phyloP scores from a whole-genome alignment of 768 basidiomycete genomes.

The Dioszegia crocea region DNA sequence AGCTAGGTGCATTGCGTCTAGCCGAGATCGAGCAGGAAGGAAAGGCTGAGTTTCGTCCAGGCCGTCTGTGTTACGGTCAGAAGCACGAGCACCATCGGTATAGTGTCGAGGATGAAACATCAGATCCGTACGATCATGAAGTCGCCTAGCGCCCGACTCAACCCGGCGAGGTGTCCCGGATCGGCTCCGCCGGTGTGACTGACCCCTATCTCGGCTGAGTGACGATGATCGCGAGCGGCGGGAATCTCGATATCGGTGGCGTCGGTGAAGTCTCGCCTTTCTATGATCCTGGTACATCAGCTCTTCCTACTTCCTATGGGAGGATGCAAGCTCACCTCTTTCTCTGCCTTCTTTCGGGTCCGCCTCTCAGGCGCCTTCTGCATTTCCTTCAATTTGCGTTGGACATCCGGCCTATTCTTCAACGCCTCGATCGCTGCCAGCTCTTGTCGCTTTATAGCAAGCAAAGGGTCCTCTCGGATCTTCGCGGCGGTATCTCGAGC shows the following conservation, averaged over 20 bases:
- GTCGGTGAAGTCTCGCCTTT: slow-evolving; percentile 26
- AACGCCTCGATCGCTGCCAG: slow-evolving; percentile 85
- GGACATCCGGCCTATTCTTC: slow-evolving; percentile 44
- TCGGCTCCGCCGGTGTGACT: slow-evolving; percentile 2
- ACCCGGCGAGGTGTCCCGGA: no score
- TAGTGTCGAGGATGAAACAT: slow-evolving; percentile 39
- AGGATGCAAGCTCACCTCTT: slow-evolving; percentile 53
- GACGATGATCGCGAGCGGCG: slow-evolving; percentile 30
- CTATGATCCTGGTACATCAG: slow-evolving; percentile 24
- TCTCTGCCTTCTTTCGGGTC: slow-evolving; percentile 59
- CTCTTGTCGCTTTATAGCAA: slow-evolving; percentile 98
- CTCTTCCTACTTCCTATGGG: no score
- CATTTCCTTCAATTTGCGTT: slow-evolving; percentile 44
- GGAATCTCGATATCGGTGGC: slow-evolving; percentile 26
- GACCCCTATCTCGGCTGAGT: slow-evolving; percentile 9
- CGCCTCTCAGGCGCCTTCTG: slow-evolving; percentile 52
- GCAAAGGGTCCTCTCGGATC: slow-evolving; percentile 89
- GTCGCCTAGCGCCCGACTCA: slow-evolving; percentile 26
- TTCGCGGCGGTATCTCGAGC: slow-evolving; percentile 83
- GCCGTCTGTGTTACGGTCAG: slow-evolving; percentile 10
- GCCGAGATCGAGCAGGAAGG: slow-evolving; percentile 40
- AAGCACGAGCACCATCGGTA: slow-evolving; percentile 51
- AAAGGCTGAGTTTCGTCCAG: slow-evolving; percentile 46
- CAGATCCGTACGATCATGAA: slow-evolving; percentile 27
- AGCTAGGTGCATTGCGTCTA: slow-evolving; percentile 37